phyloP scores from a whole-genome alignment of 2,329 filamentous ascomycete species.

The Verticillium albo-atrum region DNA sequence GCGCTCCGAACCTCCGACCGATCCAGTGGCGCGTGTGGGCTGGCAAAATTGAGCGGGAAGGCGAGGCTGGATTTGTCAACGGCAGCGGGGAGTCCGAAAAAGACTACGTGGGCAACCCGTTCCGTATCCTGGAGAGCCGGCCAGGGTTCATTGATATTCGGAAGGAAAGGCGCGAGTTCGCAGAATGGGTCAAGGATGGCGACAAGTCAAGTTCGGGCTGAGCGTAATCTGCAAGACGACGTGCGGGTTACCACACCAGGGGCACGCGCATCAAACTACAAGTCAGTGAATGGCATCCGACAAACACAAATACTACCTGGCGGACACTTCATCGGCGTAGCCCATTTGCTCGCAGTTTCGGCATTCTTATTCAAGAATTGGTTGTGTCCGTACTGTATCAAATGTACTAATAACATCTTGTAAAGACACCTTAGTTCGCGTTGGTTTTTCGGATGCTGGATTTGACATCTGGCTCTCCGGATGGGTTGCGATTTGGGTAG shows the following conservation, averaged over 20 bases:
- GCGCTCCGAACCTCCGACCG: constrained; percentile 73
- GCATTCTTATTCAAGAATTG: no score
- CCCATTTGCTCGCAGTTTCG: no score
- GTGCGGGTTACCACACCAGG: constrained; percentile 6
- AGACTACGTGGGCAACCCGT: constrained; percentile 73
- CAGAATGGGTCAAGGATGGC: constrained; percentile 58
- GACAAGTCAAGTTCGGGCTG: constrained; percentile 9
- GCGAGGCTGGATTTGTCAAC: constrained; percentile 52
- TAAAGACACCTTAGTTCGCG: no score
- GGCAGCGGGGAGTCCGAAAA: constrained; percentile 63
- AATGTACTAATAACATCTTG: no score
- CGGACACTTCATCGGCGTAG: no score
- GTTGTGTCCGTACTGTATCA: no score
- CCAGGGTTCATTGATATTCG: constrained; percentile 86
- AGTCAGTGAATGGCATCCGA: background rate
- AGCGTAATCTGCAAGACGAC: background rate
- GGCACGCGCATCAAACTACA: no score
- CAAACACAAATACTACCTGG: no score
- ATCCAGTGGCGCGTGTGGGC: constrained; percentile 82
- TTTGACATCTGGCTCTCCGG: no score
- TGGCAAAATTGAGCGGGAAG: constrained; percentile 77
- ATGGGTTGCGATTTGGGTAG: no score
- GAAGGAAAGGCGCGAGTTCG: constrained; percentile 73
- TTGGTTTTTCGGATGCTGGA: no score
- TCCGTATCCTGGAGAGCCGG: constrained; percentile 71